A percentile compares a stretch with the other conserved stretches of the same genome.
These are phyloP conservation scores for Ustilago xerochloae DNA, from an alignment of 1,284 basidiomycete genomes.

Conservation along the genomic window DNA sequence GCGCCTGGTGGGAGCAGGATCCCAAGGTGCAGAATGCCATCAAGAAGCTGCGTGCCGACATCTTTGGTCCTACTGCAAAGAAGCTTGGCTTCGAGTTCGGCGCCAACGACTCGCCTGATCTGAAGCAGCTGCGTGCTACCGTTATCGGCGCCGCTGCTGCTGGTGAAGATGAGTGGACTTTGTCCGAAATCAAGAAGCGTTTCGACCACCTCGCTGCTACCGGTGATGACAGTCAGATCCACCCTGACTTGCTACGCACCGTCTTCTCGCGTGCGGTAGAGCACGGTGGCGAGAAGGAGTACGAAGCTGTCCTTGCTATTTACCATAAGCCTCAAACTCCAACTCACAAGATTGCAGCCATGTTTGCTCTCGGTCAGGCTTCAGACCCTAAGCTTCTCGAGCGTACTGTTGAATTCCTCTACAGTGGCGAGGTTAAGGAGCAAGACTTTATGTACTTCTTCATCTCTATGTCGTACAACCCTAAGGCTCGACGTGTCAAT, in stretches of 20 bases:
- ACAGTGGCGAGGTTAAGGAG: conserved; percentile 67
- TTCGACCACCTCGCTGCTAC: conserved; percentile 80
- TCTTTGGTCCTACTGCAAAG: conserved; percentile 83
- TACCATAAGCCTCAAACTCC: conserved; percentile 75
- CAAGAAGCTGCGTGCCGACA: conserved; percentile 68
- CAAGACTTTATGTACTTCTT: conserved; percentile 69
- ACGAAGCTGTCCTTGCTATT: conserved; percentile 73
- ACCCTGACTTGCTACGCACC: conserved; percentile 69
- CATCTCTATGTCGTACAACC: conserved; percentile 62
- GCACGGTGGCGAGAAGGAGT: conserved; percentile 82
- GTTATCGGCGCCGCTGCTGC: conserved; percentile 77
- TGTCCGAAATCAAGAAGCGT: conserved; percentile 76
- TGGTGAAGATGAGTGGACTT: conserved; percentile 61
- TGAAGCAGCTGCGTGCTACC: conserved; percentile 79
- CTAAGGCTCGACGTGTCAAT: conserved; percentile 60
- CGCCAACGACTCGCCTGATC: conserved; percentile 78
- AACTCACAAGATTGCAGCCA: conserved; percentile 68
- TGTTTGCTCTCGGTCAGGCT: conserved; percentile 66
- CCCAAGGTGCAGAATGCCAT: conserved; percentile 71
- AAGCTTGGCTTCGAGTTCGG: conserved; percentile 83
- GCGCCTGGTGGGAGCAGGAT: conserved; percentile 87
- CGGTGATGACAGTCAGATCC: conserved; percentile 82
- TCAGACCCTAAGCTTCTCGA: conserved; percentile 61
- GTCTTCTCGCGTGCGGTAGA: conserved; percentile 72
- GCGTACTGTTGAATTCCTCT: conserved; percentile 66